These are phyloP conservation scores for Echium plantagineum DNA, from an alignment of 257 asterid species.

Conservation along the genomic window DNA sequence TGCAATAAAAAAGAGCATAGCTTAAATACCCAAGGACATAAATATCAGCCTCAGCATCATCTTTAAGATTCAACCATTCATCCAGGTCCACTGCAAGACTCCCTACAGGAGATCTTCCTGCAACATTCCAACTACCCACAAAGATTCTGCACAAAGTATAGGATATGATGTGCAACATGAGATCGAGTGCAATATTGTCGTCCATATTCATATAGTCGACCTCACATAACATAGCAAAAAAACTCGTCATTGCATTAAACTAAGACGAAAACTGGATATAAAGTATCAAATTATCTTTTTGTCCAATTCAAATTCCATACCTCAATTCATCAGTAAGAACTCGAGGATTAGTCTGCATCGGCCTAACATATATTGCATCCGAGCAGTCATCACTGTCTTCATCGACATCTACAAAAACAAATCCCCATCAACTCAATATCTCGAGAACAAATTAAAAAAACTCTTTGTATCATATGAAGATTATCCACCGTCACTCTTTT, in stretches of 20 bases:
- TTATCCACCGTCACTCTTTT: too few relatives aligned
- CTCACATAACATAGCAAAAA: too few relatives aligned
- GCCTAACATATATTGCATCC: conserved; percentile 14
- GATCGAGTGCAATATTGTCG: neutral
- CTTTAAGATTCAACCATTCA: conserved; percentile 79
- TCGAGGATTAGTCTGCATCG: conserved; percentile 40
- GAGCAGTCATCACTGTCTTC: conserved; percentile 34
- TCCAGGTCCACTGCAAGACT: conserved; percentile 72
- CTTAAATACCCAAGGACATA: conserved; percentile 80
- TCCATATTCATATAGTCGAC: too few relatives aligned
- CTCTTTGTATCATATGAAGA: too few relatives aligned
- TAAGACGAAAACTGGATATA: too few relatives aligned
- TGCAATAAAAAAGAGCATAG: neutral
- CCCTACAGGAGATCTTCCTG: conserved; percentile 81
- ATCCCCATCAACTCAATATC: neutral
- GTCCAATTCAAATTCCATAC: too few relatives aligned
- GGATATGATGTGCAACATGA: neutral
- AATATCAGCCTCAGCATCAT: conserved; percentile 71
- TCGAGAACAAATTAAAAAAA: neutral
- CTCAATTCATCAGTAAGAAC: conserved; percentile 27
- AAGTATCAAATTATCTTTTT: too few relatives aligned
- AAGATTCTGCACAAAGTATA: conserved; percentile 38
- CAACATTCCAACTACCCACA: conserved; percentile 96
- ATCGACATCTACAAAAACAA: conserved; percentile 18
- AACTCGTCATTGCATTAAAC: too few relatives aligned